A percentile compares a stretch with the other conserved stretches of the same genome.
phyloP scores from a whole-genome alignment of 179 eudicot genomes.

The Carnegiea gigantea region DNA sequence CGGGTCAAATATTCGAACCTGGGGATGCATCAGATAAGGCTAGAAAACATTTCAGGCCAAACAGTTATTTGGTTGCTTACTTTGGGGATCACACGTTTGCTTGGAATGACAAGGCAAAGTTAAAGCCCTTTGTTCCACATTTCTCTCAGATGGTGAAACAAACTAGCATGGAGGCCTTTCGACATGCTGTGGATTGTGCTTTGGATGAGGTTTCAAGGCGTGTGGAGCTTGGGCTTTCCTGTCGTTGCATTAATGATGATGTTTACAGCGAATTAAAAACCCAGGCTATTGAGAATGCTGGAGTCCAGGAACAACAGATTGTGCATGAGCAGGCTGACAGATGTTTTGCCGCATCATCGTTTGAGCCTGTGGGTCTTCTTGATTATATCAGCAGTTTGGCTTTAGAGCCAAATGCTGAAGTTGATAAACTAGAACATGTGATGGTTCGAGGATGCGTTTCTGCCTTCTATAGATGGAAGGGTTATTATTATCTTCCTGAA shows the following conservation, averaged over 20 bases:
- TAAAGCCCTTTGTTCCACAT: conserved; percentile 35
- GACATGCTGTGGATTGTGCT: conserved; percentile 37
- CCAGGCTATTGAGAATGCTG: conserved; percentile 35
- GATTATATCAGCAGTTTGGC: conserved; percentile 47
- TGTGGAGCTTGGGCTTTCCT: conserved; percentile 38
- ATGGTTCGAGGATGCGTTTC: conserved; percentile 31
- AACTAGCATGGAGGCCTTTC: conserved; percentile 32
- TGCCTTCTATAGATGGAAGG: conserved; percentile 45
- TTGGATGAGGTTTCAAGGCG: conserved; percentile 40
- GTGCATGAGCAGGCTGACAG: conserved; percentile 47
- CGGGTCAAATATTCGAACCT: conserved; percentile 35
- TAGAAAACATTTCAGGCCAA: conserved; percentile 27
- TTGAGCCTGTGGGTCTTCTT: conserved; percentile 49
- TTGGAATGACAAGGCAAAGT: conserved; percentile 32
- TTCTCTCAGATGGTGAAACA: conserved; percentile 34
- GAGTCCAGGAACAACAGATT: conserved; percentile 22
- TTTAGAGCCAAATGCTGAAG: conserved; percentile 32
- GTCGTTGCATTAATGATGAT: conserved; percentile 34
- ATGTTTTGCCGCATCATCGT: conserved; percentile 38
- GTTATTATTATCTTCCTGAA: conserved; percentile 34
- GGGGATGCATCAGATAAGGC: conserved; percentile 34
- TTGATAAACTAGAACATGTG: conserved; percentile 28
- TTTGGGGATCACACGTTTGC: conserved; percentile 43
- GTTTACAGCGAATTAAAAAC: conserved; percentile 22
- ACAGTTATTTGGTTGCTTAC: conserved; percentile 34